phyloP scores from a whole-genome alignment of 768 basidiomycete species.

The Neoboletus magnificus region DNA sequence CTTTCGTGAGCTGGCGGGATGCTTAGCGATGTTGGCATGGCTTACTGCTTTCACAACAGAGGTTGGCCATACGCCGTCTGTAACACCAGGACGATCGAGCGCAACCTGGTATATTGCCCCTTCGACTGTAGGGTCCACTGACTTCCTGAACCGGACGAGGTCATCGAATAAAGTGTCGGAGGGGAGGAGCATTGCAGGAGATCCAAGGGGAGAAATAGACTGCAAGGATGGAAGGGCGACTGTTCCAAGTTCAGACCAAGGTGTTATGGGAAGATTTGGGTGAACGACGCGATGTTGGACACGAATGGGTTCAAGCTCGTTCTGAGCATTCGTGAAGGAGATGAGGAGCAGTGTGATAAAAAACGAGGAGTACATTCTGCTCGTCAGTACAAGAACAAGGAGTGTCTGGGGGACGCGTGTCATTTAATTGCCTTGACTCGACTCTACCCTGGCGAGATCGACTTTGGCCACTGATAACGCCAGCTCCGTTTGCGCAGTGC shows the following conservation, averaged over 20 bases:
- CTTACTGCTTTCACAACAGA: constrained; percentile 38
- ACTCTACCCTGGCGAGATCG: not conserved
- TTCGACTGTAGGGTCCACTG: constrained; percentile 36
- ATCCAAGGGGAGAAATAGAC: constrained; percentile 37
- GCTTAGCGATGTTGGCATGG: constrained; percentile 51
- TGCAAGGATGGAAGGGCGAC: constrained; percentile 21
- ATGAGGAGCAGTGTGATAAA: constrained; percentile 13
- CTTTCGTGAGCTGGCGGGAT: constrained; percentile 13
- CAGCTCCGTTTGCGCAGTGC: not conserved
- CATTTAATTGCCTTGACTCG: not conserved
- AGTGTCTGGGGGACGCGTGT: constrained; percentile 22
- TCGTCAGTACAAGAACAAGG: not conserved
- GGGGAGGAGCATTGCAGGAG: constrained; percentile 34
- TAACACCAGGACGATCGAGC: constrained; percentile 46
- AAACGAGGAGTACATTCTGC: constrained; percentile 7
- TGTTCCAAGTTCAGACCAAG: constrained; percentile 27
- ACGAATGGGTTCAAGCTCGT: constrained; percentile 8
- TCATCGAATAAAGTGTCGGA: constrained; percentile 45
- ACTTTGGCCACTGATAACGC: not conserved
- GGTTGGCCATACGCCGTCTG: constrained; percentile 33
- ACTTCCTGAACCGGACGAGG: constrained; percentile 42
- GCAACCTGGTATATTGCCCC: constrained; percentile 70
- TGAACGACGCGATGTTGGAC: constrained; percentile 33
- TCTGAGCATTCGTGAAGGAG: constrained; percentile 11
- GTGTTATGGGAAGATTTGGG: constrained; percentile 25